These are phyloP conservation scores for Diaporthe citrichinensis DNA, from an alignment of 2,329 filamentous ascomycete genomes.

Conservation along the genomic window DNA sequence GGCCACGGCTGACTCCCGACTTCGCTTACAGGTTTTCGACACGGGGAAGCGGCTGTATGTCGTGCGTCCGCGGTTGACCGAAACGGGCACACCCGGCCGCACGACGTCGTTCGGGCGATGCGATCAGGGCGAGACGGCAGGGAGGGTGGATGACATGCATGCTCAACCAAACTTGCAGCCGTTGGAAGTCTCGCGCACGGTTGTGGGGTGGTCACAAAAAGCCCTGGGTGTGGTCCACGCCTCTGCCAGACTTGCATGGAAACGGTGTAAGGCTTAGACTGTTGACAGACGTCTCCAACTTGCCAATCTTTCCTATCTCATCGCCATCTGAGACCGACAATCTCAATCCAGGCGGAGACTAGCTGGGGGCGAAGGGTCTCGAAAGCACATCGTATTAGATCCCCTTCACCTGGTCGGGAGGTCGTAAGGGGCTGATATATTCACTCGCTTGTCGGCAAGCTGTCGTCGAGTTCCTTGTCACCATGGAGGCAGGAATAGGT, in stretches of 20 bases:
- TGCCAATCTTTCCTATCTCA: not conserved
- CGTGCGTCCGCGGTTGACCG: conserved; percentile 17
- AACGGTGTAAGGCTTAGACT: conserved; percentile 21
- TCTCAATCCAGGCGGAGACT: not conserved
- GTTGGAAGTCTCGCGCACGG: conserved; percentile 1
- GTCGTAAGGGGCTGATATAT: not conserved
- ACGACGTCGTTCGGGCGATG: not conserved
- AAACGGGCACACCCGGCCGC: conserved; percentile 3
- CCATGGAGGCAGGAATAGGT: not conserved
- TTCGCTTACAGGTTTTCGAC: conserved; percentile 6
- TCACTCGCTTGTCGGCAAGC: not conserved
- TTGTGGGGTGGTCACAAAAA: conserved; percentile 1
- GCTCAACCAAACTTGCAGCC: not conserved
- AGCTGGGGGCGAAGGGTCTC: not conserved
- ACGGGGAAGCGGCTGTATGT: conserved; percentile 9
- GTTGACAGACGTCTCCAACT: not conserved
- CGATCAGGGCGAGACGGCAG: not conserved
- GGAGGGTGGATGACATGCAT: conserved; percentile 17
- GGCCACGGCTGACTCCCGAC: not conserved
- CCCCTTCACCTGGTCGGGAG: not conserved
- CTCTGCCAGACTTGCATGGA: conserved; percentile 25
- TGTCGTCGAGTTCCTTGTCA: not conserved
- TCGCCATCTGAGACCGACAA: not conserved
- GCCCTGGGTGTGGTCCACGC: conserved; percentile 13
- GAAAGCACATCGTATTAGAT: not conserved